Percentiles rank a stretch among this genome's conserved stretches.
phyloP scores from a whole-genome alignment of 148 eudicot genomes.

The Camellia japonica region DNA sequence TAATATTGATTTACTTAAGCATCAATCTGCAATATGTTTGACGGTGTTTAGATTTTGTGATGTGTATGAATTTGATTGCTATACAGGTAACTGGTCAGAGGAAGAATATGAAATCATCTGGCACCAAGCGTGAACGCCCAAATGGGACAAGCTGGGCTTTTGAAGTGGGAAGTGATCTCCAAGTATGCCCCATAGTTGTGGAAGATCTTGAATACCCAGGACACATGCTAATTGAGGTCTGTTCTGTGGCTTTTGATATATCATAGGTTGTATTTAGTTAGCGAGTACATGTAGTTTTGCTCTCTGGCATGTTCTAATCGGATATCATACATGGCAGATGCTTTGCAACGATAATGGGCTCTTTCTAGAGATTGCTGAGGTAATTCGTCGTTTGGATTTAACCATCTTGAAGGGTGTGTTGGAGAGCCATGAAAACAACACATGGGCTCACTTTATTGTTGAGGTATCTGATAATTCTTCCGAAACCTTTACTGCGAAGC shows the following conservation, averaged over 20 bases:
- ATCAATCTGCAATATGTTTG: not conserved
- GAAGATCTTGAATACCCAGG: slow-evolving; percentile 74
- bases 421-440: slow-evolving; percentile 39
- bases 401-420: slow-evolving; percentile 65
- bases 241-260: slow-evolving; percentile 1
- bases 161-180: slow-evolving; percentile 44
- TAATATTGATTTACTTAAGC: not conserved
- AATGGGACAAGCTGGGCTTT: slow-evolving; percentile 41
- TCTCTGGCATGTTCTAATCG: not conserved
- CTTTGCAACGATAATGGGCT: slow-evolving; percentile 53
- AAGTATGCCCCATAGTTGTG: slow-evolving; percentile 66
- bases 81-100: slow-evolving; percentile 18
- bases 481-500: not conserved
- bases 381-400: slow-evolving; percentile 54
- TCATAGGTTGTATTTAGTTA: not conserved
- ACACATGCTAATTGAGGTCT: slow-evolving; percentile 79
- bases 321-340: slow-evolving; percentile 44
- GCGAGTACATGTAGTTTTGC: not conserved
- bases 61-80: not conserved
- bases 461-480: slow-evolving; percentile 42
- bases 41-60: not conserved
- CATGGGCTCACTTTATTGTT: slow-evolving; percentile 69
- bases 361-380: slow-evolving; percentile 79
- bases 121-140: slow-evolving; percentile 14
- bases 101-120: slow-evolving; percentile 22